Base-by-base conservation (phyloP, 1,284 basidiomycete species). In the Termitomyces sp. region DNA sequence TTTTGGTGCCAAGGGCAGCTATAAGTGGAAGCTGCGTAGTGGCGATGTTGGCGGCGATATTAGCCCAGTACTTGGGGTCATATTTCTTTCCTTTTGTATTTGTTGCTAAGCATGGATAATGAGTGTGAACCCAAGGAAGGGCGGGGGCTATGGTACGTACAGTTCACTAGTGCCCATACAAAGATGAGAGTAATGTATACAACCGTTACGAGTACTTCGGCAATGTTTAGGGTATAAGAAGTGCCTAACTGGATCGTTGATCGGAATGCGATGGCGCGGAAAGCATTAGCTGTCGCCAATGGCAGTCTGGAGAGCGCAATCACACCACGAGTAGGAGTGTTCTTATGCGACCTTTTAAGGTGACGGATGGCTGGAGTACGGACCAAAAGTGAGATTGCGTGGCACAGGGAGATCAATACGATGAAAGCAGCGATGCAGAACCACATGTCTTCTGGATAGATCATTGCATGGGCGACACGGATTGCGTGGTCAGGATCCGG, bases 21-120 rank as follows among this genome's bases (percentile, higher is more conserved):
- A 87, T 74, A n/a, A 88, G 68, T 0, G 84, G 81, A 1, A 85
- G 64, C 63, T 88, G 86, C 17, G 74, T 73, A 1, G 76, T 69
- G 0, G 78, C 82, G 15, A 86, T 69, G 39, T 69, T 64, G 0
- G 73, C 81, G 1, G 80, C 77, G 34, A 80, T 73, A 55, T 78
- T 76, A 8, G 73, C 70, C 70, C 75, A 83, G 59, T 73, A 76
- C 4, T 53, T 61, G 1, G 73, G 60, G 53, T 77, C 71, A 4
- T 70, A 62, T 21, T 69, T 70, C 2, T 67, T 30, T 0, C 74
- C 75, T 9, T 62, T 56, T 0, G 68, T 41, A 1, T 68, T 66
- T 1, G 71, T 75, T 1, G 73, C 79, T 82, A 45, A 19, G 34
- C 5, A 24, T 15, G 34, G 39, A 17, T 13, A 7, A n/a, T 49